Base-by-base conservation (phyloP, 768 basidiomycete genomes). In the Termitomyces sp. region DNA sequence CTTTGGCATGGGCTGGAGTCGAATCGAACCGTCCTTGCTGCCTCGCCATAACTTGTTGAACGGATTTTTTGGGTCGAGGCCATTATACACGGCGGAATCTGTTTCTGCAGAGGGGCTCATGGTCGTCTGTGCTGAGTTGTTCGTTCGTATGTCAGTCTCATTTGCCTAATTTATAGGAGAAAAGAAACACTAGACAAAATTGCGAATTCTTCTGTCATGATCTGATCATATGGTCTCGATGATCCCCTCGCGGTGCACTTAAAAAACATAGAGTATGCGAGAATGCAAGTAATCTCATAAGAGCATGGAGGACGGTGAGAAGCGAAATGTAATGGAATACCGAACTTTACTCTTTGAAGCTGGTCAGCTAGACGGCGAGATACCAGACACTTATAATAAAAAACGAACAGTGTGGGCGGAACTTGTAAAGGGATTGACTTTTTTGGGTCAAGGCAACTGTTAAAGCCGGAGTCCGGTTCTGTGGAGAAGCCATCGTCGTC, bases 31-130 rank as follows among this genome's bases (percentile, higher is more conserved):
- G 26, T 63, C 57, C 38, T 64, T 61, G 54, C 61, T 63, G 6
- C 65, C 65, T 24, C 65, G 58, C 65, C 65, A 66, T 3, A 61
- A 12, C 43, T 52, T 62, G 42, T 61, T 66, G 53, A 66, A 66
- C 16, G 56, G 45, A 6, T 60, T 55, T 3, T 59, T 46, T 10
- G 60, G 53, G 18, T 60, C 20, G 33, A 54, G 42, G 28, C 45
- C 30, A 26, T 55, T 55, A 16, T 45, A 20, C 28, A 20, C 20
- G 30, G 45, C 43, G 38, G 38, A 9, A 28, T 42, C 45, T 30
- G 51, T 8, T 42, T 61, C 58, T 47, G 58, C 56, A 22, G 64
- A 63, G 6, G 62, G 62, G 50, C 53, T 60, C 62, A 65, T 65
- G 55, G 44, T 63, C 43, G 49, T 30, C 58, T 45, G 48, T 57